These are phyloP conservation scores for Plasmodium knowlesi DNA, from an alignment of 169 alveolate genomes.

Conservation along the genomic window DNA sequence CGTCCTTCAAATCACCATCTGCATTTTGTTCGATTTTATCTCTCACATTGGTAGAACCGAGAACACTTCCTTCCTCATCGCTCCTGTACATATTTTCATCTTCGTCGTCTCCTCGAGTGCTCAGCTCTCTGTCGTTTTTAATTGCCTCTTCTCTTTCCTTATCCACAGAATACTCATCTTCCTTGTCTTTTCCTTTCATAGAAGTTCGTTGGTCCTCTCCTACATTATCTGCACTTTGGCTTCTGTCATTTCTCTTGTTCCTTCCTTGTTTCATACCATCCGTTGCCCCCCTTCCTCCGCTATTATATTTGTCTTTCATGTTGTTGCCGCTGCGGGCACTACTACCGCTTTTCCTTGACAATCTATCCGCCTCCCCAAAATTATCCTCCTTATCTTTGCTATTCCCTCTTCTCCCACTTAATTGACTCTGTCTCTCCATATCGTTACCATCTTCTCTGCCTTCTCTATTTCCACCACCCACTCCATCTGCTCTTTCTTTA, in stretches of 20 bases:
- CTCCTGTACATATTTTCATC: slow-evolving; percentile 27
- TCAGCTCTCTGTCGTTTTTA: slow-evolving; percentile 27
- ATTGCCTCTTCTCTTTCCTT: neutral
- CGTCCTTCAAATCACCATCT: neutral
- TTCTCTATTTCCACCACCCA: neutral
- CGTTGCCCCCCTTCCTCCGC: neutral
- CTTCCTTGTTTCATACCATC: neutral
- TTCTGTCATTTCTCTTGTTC: neutral
- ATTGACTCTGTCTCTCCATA: neutral
- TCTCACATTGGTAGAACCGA: neutral
- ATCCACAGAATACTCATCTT: neutral
- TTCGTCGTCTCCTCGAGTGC: slow-evolving; percentile 17
- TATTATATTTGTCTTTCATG: neutral
- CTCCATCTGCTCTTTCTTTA: neutral
- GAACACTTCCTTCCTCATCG: slow-evolving; percentile 17
- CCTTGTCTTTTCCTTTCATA: neutral
- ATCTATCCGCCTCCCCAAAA: neutral
- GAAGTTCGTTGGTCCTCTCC: neutral
- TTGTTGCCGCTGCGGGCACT: neutral
- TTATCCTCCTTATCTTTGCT: neutral
- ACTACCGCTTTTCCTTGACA: neutral
- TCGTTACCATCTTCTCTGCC: neutral
- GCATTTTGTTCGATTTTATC: neutral
- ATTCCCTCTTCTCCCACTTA: slow-evolving; percentile 9
- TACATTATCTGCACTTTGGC: neutral